Evolutionary conservation across 2,329 filamentous ascomycete species (phyloP), one percentile per base, ranked within the genome.

Genomic region (Curvularia verruculosa): DNA sequence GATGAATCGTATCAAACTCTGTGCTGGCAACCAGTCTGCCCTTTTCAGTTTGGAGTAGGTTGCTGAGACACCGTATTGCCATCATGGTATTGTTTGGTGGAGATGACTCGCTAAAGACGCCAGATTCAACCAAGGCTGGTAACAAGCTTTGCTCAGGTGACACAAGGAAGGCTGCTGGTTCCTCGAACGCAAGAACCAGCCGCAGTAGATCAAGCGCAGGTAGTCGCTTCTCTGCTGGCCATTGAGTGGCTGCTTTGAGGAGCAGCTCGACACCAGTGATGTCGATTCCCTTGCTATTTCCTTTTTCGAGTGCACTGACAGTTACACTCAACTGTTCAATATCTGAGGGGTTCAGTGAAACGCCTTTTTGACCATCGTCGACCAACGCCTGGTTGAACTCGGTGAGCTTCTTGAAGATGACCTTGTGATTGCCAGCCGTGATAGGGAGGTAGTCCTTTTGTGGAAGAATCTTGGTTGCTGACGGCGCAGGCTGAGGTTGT

Each of bases 11-110:
- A 39, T 88, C 84, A 19, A 88, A 85, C 41, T 81, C 80, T 19
- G 79, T 79, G 12, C 85, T 83, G 5, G 87, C 85, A 36, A 79
- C 66, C 5, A 76, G 65, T 3, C 90, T 86, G 15, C 95, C 95
- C 54, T 88, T 82, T 0, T 85, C 79, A 0, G 90, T 91, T 58
- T 86, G 84, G 71, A 97, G 96, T 7, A 97, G 80, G 67, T 99
- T 99, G 28, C 87, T 88, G 47, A 98, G 82, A 13, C 89, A 85
- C 3, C 95, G 89, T 12, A 92, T 82, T 0, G 89, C 88, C 82
- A 99, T 90, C 89, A 98, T 96, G 10, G 87, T 85, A 64, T 92
- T 92, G 76, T 97, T 97, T 36, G 87, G 87, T 0, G 89, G 81
- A 2, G 85, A 82, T 0, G 83, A 78, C 4, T 78, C 75, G 8